A percentile compares a stretch with the other conserved stretches of the same genome.
Conservation (phyloP, 1,139 yeast genomes). For the Pichia sp. region DNA sequence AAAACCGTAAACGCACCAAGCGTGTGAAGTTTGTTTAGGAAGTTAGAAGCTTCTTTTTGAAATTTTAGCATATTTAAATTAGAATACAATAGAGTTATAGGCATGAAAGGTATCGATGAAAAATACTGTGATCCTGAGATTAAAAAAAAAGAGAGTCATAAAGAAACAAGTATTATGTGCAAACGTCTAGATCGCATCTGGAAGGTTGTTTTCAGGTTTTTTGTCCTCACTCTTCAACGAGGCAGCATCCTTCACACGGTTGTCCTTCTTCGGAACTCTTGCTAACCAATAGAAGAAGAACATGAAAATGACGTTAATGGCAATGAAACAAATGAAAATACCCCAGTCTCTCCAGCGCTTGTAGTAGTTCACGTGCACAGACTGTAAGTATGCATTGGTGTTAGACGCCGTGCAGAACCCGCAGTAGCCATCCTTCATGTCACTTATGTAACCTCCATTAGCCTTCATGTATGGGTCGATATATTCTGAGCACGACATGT, state of each 20-base stretch:
- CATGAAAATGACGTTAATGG: slow-evolving; percentile 39
- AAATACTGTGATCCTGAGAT: no score
- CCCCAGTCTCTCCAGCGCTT: slow-evolving; percentile 61
- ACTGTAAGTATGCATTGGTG: slow-evolving; percentile 35
- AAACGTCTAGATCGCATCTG: slow-evolving; percentile 10
- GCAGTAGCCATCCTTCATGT: slow-evolving; percentile 38
- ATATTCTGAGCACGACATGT: slow-evolving; percentile 43
- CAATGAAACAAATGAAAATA: slow-evolving; percentile 46
- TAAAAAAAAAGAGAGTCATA: no score
- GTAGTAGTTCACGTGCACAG: slow-evolving; percentile 32
- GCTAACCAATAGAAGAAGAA: slow-evolving; percentile 40
- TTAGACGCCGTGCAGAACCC: slow-evolving; percentile 41
- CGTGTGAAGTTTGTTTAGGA: slow-evolving; percentile 10
- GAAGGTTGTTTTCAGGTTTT: slow-evolving; percentile 13
- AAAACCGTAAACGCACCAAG: neutral
- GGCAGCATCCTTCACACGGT: slow-evolving; percentile 28
- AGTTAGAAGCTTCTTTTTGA: no score
- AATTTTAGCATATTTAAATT: no score
- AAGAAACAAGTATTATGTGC: no score
- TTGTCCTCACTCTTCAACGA: slow-evolving; percentile 26
- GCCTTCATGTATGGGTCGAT: slow-evolving; percentile 36
- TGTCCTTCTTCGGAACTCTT: slow-evolving; percentile 29
- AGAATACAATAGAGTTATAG: no score
- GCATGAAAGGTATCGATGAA: no score
- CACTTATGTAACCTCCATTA: slow-evolving; percentile 41